These are phyloP conservation scores for Bimuria novae-zelandiae DNA, from an alignment of 2,329 filamentous ascomycete species.

Conservation along the genomic window DNA sequence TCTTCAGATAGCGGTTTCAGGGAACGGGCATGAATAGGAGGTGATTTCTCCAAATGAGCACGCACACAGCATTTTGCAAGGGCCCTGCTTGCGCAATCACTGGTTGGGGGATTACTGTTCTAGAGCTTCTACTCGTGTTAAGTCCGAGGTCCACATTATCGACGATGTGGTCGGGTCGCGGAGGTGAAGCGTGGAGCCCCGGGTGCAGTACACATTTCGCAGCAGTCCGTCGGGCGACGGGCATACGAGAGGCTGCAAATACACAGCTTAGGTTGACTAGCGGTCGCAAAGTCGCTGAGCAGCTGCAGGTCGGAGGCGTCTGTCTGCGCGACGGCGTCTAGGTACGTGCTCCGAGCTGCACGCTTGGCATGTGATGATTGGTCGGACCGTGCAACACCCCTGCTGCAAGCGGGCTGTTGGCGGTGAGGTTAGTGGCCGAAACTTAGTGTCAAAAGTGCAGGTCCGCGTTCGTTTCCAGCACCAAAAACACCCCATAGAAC, in stretches of 20 bases:
- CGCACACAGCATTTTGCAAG: conserved; percentile 17
- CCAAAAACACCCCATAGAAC: conserved; percentile 13
- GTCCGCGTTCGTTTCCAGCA: conserved; percentile 18
- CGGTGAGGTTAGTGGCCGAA: conserved; percentile 27
- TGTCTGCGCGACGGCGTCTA: conserved; percentile 7
- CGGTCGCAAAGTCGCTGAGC: conserved; percentile 1
- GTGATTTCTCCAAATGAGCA: conserved; percentile 12
- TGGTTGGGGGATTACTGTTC: conserved; percentile 6
- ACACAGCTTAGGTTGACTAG: neutral
- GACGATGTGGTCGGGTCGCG: conserved; percentile 1
- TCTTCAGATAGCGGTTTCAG: conserved; percentile 16
- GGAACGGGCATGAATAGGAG: conserved; percentile 12
- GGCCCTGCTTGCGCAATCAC: conserved; percentile 7
- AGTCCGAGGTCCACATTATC: neutral
- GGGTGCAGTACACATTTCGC: neutral
- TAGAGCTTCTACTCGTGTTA: neutral
- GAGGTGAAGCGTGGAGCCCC: conserved; percentile 9
- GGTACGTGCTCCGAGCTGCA: conserved; percentile 8
- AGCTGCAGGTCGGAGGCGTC: conserved; percentile 2
- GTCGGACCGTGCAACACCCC: conserved; percentile 14
- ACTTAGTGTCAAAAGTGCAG: conserved; percentile 24
- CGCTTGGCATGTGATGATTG: conserved; percentile 20
- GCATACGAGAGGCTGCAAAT: neutral
- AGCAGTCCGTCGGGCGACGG: conserved; percentile 10
- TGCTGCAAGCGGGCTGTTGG: conserved; percentile 23